Evolutionary conservation across 306 rosid species (phyloP).

Genomic region (Medicago arabica): DNA sequence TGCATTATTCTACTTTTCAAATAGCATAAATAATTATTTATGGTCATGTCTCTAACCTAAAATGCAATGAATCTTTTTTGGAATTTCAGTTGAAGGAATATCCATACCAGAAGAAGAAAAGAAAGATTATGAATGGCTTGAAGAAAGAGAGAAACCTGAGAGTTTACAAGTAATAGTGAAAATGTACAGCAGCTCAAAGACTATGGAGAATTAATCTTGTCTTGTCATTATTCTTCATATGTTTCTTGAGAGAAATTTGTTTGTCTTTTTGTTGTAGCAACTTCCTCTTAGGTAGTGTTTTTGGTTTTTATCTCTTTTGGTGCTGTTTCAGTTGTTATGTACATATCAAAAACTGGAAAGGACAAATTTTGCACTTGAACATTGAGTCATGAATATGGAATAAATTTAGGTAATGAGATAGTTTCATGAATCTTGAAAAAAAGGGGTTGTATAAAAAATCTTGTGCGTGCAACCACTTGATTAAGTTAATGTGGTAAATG

Average conservation of each 20-base stretch:
- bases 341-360: slow-evolving; percentile 52
- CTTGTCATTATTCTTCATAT: slow-evolving; percentile 7
- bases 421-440: not conserved
- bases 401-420: not conserved
- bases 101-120: slow-evolving; percentile 62
- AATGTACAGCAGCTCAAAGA: slow-evolving; percentile 66
- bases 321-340: slow-evolving; percentile 49
- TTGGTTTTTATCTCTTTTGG: slow-evolving; percentile 29
- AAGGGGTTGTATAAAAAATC: no score
- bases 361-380: slow-evolving; percentile 44
- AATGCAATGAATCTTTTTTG: not conserved
- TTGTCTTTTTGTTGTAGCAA: slow-evolving; percentile 22
- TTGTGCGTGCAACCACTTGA: no score
- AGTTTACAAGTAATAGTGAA: slow-evolving; percentile 62
- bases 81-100: slow-evolving; percentile 55
- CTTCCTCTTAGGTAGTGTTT: not conserved
- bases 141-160: slow-evolving; percentile 71
- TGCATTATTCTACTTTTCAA: not conserved
- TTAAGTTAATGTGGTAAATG: no score
- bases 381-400: slow-evolving; percentile 30
- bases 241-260: not conserved
- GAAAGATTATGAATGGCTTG: slow-evolving; percentile 75
- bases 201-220: slow-evolving; percentile 48
- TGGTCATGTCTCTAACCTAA: not conserved
- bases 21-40: not conserved